phyloP scores from a whole-genome alignment of 2,329 filamentous ascomycete species.

The Beauveria sp. region DNA sequence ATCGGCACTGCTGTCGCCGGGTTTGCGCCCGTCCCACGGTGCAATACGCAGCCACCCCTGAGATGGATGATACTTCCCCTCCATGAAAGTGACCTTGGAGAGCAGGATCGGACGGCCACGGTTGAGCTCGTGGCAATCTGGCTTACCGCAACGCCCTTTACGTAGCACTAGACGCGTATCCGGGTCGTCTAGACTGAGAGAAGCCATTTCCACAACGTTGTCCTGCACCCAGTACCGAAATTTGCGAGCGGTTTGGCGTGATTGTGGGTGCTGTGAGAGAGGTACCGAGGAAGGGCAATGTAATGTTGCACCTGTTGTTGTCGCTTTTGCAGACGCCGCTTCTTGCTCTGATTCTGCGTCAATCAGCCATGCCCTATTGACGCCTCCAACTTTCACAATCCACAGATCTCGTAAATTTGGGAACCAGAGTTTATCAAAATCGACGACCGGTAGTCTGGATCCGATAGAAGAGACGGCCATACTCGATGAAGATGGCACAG shows the following conservation, averaged over 20 bases:
- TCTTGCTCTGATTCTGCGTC: conserved; percentile 23
- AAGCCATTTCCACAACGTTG: conserved; percentile 29
- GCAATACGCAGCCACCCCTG: conserved; percentile 25
- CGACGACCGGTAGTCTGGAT: conserved; percentile 16
- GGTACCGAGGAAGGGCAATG: not conserved
- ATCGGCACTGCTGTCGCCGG: not conserved
- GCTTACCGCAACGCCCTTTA: conserved; percentile 28
- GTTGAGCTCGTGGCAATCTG: conserved; percentile 29
- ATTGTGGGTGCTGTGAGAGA: conserved; percentile 13
- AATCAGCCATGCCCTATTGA: conserved; percentile 29
- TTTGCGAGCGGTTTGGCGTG: conserved; percentile 27
- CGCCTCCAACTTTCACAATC: conserved; percentile 32
- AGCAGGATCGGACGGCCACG: conserved; percentile 27
- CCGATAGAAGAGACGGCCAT: not conserved
- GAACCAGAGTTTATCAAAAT: conserved; percentile 31
- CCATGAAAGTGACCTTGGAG: conserved; percentile 31
- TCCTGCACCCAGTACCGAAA: conserved; percentile 33
- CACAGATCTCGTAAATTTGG: conserved; percentile 31
- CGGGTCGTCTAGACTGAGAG: conserved; percentile 26
- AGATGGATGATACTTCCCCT: conserved; percentile 24
- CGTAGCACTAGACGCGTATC: conserved; percentile 26
- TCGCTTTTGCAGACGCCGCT: conserved; percentile 5
- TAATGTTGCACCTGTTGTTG: not conserved
- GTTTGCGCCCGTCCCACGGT: conserved; percentile 19
- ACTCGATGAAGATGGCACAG: not conserved